Evolutionary conservation across 2,329 filamentous ascomycete genomes (phyloP), one percentile per base, ranked within the genome.

Genomic region (Trichoderma sp.): DNA sequence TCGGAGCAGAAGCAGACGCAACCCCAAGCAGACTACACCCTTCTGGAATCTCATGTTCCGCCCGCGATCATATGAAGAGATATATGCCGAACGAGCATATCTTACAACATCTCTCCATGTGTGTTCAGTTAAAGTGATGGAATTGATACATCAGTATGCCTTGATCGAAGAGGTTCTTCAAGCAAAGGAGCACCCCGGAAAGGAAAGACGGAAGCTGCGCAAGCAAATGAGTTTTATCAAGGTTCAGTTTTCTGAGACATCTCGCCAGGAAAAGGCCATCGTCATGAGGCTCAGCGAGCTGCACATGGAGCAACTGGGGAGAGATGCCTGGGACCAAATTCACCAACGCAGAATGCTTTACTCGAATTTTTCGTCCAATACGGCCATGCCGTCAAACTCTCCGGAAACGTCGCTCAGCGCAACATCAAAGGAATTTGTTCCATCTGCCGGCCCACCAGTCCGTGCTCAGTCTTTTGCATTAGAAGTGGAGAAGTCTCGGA

Each of bases 241-340:
- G 61, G 79, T 78, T 65, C 83, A 82, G 71, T 81, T 89, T 36
- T 76, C 79, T n/a, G 80, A 84, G 57, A 83, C 81, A 0, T 82
- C 83, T 3, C 80, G 82, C 67, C 84, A 88, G 74, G 84, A 89
- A 75, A 82, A 79, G 68, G 74, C 79, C 18, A 82, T 88, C 7
- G 77, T 85, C 51, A 71, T 79, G 18, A 80, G 86, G 3, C 79
- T 89, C n/a, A 79, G 82, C 14, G 86, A 89, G 71, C 74, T 89
- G 15, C 81, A 83, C 39, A 77, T 85, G 18, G 86, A 89, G 77
- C 82, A 86, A 15, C 82, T 84, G 74, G 83, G 82, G 51, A 81
- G 82, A 3, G 82, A 84, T 66, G 78, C 82, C 3, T 82, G 81
- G 81, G 75, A 75, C 34, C 78, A 80, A 47, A 76, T 82, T 2